A percentile compares a stretch with the other conserved stretches of the same genome.
These are phyloP conservation scores for Cladosporium phlei DNA, from an alignment of 2,329 filamentous ascomycete species.

Conservation along the genomic window DNA sequence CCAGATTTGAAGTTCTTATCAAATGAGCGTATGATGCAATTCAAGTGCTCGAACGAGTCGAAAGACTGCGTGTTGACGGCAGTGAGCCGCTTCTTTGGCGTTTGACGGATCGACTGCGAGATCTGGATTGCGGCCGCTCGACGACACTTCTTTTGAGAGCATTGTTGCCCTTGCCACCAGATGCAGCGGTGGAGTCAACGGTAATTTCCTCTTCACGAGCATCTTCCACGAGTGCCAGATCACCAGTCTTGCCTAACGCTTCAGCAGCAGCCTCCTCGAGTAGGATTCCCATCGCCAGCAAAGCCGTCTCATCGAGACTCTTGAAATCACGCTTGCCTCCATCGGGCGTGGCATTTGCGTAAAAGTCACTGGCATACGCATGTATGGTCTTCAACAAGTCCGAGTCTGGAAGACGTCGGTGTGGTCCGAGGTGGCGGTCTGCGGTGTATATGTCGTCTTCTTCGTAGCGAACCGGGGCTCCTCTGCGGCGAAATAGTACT, in stretches of 20 bases:
- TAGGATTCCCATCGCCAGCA: slow-evolving; percentile 69
- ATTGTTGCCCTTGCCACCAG: not conserved
- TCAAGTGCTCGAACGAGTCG: too few relatives aligned
- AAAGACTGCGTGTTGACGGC: not conserved
- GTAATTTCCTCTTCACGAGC: too few relatives aligned
- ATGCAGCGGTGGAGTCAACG: not conserved
- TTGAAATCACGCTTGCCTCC: slow-evolving; percentile 39
- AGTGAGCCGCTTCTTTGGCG: slow-evolving; percentile 1
- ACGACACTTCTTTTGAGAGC: slow-evolving; percentile 1
- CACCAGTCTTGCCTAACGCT: slow-evolving; percentile 59
- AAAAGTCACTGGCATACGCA: slow-evolving; percentile 63
- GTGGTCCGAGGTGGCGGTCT: slow-evolving; percentile 50
- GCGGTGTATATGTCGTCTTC: slow-evolving; percentile 70
- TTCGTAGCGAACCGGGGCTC: slow-evolving; percentile 62
- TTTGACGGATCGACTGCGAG: slow-evolving; percentile 7
- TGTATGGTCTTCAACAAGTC: slow-evolving; percentile 67
- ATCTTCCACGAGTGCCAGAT: slow-evolving; percentile 66
- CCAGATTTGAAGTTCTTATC: too few relatives aligned
- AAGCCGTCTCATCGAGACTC: slow-evolving; percentile 73
- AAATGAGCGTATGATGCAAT: too few relatives aligned
- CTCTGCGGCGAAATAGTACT: slow-evolving; percentile 61
- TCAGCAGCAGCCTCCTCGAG: slow-evolving; percentile 65
- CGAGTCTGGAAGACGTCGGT: slow-evolving; percentile 57
- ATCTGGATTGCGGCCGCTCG: not conserved
- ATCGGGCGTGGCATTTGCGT: slow-evolving; percentile 38